Percentiles rank a stretch among this genome's conserved stretches.
These are phyloP conservation scores for Cudoniella acicularis DNA, from an alignment of 495 filamentous ascomycete species.

Conservation along the genomic window DNA sequence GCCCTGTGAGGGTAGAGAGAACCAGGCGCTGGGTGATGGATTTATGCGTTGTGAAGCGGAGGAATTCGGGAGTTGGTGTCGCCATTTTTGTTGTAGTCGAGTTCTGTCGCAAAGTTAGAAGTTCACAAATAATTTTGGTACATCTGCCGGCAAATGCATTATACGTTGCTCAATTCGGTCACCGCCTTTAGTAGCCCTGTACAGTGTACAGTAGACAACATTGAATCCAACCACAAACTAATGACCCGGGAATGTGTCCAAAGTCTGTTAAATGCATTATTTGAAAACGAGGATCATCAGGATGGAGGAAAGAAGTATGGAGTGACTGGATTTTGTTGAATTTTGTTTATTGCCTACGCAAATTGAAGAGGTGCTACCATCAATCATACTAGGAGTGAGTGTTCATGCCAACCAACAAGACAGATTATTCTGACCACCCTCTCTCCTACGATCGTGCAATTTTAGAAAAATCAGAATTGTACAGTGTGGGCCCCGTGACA, in stretches of 20 bases:
- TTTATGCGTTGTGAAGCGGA: slow-evolving; percentile 74
- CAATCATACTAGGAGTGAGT: slow-evolving; percentile 20
- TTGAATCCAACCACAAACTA: no score
- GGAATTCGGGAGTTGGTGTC: slow-evolving; percentile 38
- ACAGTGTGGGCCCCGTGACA: slow-evolving; percentile 15
- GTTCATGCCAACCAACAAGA: slow-evolving; percentile 18
- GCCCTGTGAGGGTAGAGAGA: slow-evolving; percentile 86
- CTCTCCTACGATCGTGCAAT: slow-evolving; percentile 12
- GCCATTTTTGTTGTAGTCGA: slow-evolving; percentile 15
- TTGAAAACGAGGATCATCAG: no score
- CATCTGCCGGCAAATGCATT: not conserved
- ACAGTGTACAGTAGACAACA: no score
- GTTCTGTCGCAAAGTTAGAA: not conserved
- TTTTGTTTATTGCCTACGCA: slow-evolving; percentile 23
- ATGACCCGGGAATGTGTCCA: no score
- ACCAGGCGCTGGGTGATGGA: slow-evolving; percentile 80
- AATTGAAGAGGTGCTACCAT: slow-evolving; percentile 10
- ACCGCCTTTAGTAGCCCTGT: no score
- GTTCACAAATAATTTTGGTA: not conserved
- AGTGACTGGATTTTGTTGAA: not conserved
- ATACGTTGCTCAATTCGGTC: not conserved
- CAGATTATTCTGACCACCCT: not conserved
- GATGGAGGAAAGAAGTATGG: not conserved
- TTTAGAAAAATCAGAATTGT: slow-evolving; percentile 25
- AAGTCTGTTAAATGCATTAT: no score